Evolutionary conservation across 768 basidiomycete genomes (phyloP).

Genomic region (Pleurotus djamor): DNA sequence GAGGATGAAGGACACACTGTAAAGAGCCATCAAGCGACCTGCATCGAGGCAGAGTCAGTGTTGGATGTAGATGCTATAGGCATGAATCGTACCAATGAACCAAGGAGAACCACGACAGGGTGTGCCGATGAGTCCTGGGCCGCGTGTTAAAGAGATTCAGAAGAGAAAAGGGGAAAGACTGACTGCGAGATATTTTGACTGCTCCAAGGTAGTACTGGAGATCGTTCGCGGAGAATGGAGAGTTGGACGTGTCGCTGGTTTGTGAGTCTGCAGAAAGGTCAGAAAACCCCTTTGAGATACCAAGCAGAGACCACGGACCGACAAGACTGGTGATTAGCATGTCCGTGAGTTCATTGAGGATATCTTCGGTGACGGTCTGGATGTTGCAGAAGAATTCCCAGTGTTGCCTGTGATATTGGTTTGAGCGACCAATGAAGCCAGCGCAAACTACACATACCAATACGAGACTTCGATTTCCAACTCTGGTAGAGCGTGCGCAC

Average conservation of each 20-base stretch:
- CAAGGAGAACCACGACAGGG: constrained; percentile 7
- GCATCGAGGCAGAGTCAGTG: neutral
- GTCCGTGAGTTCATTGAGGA: constrained; percentile 21
- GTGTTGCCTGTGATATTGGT: constrained; percentile 9
- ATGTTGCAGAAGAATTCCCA: constrained; percentile 23
- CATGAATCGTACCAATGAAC: constrained; percentile 10
- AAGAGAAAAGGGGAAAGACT: constrained; percentile 15
- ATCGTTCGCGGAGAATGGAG: constrained; percentile 10
- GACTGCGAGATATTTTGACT: neutral
- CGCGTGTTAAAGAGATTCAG: neutral
- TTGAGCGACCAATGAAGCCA: too few relatives aligned
- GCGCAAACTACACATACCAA: too few relatives aligned
- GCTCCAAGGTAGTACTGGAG: neutral
- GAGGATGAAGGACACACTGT: neutral
- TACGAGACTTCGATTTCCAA: constrained; percentile 31
- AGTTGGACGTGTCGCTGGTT: constrained; percentile 5
- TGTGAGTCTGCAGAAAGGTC: constrained; percentile 6
- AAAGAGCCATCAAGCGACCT: constrained; percentile 11
- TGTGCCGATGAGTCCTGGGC: constrained; percentile 5
- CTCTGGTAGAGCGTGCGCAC: too few relatives aligned
- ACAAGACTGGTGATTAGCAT: constrained; percentile 12
- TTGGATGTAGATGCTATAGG: neutral
- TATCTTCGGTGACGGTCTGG: constrained; percentile 13
- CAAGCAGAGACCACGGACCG: constrained; percentile 7
- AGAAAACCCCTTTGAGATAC: too few relatives aligned